A percentile compares a stretch with the other conserved stretches of the same genome.
Conservation (phyloP, 768 basidiomycete genomes). For the Lactifluus subvellereus region DNA sequence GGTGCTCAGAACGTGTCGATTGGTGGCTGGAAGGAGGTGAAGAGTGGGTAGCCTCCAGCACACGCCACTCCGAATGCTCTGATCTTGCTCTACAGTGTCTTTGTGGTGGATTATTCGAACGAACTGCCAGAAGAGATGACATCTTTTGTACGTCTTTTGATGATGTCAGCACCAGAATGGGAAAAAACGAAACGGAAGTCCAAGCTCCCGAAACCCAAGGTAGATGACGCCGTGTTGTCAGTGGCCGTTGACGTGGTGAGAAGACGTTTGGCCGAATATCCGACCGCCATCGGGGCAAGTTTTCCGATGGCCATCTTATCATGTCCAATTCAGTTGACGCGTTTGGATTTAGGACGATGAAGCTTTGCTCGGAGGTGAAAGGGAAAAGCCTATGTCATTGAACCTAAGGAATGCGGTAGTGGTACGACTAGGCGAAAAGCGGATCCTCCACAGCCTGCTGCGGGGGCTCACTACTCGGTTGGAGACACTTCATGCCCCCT, state of each 20-base stretch:
- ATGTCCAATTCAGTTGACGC: not conserved
- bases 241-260: slow-evolving; percentile 46
- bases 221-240: slow-evolving; percentile 43
- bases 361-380: slow-evolving; percentile 32
- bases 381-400: slow-evolving; percentile 28
- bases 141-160: slow-evolving; percentile 60
- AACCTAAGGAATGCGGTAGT: slow-evolving; percentile 59
- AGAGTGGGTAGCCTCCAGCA: slow-evolving; percentile 51
- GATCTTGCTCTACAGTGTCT: slow-evolving; percentile 39
- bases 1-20: slow-evolving; percentile 58
- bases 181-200: slow-evolving; percentile 51
- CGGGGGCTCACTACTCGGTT: not conserved
- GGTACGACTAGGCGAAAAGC: slow-evolving; percentile 78
- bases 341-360: slow-evolving; percentile 45
- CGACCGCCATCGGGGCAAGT: slow-evolving; percentile 54
- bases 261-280: slow-evolving; percentile 49
- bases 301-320: not conserved
- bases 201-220: slow-evolving; percentile 68
- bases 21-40: slow-evolving; percentile 94
- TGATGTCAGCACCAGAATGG: slow-evolving; percentile 54
- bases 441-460: slow-evolving; percentile 40
- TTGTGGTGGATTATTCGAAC: slow-evolving; percentile 47
- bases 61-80: not conserved
- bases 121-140: slow-evolving; percentile 52
- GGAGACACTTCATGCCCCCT: not conserved